Evolutionary conservation across 768 basidiomycete genomes (phyloP).

Genomic region (Pleurotus eryngii): DNA sequence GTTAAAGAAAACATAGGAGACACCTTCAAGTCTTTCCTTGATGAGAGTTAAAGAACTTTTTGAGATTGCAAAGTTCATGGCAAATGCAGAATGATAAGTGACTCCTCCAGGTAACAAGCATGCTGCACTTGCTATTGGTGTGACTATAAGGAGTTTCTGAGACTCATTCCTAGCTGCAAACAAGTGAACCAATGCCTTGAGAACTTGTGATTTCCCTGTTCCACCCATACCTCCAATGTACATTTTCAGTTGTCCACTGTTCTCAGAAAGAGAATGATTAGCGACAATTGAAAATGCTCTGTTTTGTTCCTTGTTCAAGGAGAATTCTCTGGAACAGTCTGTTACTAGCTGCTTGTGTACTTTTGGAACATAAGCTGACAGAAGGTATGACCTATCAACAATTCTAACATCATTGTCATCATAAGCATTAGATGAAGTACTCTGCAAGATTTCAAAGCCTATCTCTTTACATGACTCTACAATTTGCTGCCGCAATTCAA

Average conservation of each 20-base stretch:
- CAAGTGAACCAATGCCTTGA: conserved; percentile 21
- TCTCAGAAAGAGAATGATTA: conserved; percentile 16
- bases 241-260: conserved; percentile 24
- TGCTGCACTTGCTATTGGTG: conserved; percentile 25
- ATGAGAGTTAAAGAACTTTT: not conserved
- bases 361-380: not conserved
- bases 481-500: not conserved
- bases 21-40: conserved; percentile 14
- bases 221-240: conserved; percentile 32
- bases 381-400: not conserved
- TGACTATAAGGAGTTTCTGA: conserved; percentile 22
- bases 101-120: conserved; percentile 17
- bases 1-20: conserved; percentile 37
- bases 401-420: not conserved
- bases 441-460: no score
- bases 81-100: conserved; percentile 21
- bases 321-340: not conserved
- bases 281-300: conserved; percentile 11
- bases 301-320: no score
- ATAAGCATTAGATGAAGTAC: not conserved
- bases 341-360: not conserved
- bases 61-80: not conserved
- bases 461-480: not conserved
- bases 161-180: conserved; percentile 22
- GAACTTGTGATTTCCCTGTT: conserved; percentile 29